A percentile compares a stretch with the other conserved stretches of the same genome.
Evolutionary conservation across 2,329 filamentous ascomycete species (phyloP).

Genomic region (Madurella fahalii): DNA sequence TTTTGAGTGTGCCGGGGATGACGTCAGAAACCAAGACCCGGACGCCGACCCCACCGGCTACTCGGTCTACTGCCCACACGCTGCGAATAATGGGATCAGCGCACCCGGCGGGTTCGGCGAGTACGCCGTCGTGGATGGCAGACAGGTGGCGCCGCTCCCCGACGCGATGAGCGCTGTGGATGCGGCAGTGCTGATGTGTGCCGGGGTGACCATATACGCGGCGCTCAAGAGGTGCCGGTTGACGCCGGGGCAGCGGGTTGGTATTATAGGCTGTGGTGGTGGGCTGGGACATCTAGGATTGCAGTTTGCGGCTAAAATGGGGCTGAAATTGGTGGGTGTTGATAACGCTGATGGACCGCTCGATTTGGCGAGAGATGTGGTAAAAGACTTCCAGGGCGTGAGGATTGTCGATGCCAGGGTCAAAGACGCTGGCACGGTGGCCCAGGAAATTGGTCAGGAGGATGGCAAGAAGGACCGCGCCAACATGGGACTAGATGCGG

Average conservation of each 20-base stretch:
- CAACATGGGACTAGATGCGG: constrained; percentile 43
- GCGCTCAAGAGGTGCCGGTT: constrained; percentile 36
- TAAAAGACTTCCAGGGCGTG: constrained; percentile 26
- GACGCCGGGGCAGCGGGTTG: constrained; percentile 32
- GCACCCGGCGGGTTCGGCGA: constrained; percentile 38
- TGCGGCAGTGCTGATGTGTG: constrained; percentile 40
- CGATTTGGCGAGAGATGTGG: constrained; percentile 30
- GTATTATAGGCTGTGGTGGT: constrained; percentile 37
- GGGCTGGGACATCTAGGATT: constrained; percentile 29
- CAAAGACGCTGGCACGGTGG: constrained; percentile 21
- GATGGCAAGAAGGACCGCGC: constrained; percentile 31
- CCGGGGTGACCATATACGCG: constrained; percentile 39
- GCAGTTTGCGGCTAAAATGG: constrained; percentile 30
- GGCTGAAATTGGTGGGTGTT: constrained; percentile 34
- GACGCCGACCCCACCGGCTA: constrained; percentile 36
- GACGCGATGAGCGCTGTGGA: constrained; percentile 33
- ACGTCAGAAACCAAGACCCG: constrained; percentile 20
- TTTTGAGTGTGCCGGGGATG: constrained; percentile 34
- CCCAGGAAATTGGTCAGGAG: constrained; percentile 31
- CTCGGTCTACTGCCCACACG: constrained; percentile 35
- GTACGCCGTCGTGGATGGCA: constrained; percentile 40
- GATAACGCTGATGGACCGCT: constrained; percentile 36
- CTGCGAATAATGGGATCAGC: constrained; percentile 26
- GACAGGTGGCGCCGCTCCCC: constrained; percentile 33
- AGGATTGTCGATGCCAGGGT: constrained; percentile 38